A percentile compares a stretch with the other conserved stretches of the same genome.
These are phyloP conservation scores for Fraxinus quadrangulata DNA, from an alignment of 257 asterid genomes.

Conservation along the genomic window DNA sequence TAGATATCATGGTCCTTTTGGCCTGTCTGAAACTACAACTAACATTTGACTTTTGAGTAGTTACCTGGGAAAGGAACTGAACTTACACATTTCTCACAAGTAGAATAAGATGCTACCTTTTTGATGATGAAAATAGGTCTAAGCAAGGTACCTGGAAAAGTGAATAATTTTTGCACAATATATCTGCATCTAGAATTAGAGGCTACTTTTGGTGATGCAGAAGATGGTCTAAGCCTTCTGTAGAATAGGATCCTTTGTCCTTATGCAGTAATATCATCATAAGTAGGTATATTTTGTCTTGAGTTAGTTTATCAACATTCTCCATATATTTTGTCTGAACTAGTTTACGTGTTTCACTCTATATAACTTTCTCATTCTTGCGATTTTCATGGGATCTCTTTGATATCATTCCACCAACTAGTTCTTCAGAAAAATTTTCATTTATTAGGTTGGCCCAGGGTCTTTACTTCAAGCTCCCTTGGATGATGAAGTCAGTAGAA, in stretches of 20 bases:
- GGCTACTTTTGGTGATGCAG: slow-evolving; percentile 14
- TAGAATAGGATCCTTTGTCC: slow-evolving; percentile 9
- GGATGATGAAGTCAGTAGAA: slow-evolving; percentile 73
- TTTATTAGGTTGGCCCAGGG: slow-evolving; percentile 83
- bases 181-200: neutral
- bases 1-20: slow-evolving; percentile 17
- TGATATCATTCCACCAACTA: slow-evolving; percentile 13
- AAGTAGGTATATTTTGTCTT: neutral
- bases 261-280: slow-evolving; percentile 2
- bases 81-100: neutral
- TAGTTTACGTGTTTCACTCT: neutral
- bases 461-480: slow-evolving; percentile 95
- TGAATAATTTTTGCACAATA: neutral
- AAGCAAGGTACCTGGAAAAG: neutral
- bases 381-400: slow-evolving; percentile 8
- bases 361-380: slow-evolving; percentile 20
- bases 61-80: slow-evolving; percentile 2
- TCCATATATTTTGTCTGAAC: slow-evolving; percentile 5
- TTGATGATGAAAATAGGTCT: slow-evolving; percentile 17
- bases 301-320: slow-evolving; percentile 4
- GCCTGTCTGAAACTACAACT: slow-evolving; percentile 5
- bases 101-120: neutral
- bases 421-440: slow-evolving; percentile 23
- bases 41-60: slow-evolving; percentile 7
- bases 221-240: slow-evolving; percentile 1